Conservation (phyloP, 1,284 basidiomycete genomes). For the Porogramme epimiltina region DNA sequence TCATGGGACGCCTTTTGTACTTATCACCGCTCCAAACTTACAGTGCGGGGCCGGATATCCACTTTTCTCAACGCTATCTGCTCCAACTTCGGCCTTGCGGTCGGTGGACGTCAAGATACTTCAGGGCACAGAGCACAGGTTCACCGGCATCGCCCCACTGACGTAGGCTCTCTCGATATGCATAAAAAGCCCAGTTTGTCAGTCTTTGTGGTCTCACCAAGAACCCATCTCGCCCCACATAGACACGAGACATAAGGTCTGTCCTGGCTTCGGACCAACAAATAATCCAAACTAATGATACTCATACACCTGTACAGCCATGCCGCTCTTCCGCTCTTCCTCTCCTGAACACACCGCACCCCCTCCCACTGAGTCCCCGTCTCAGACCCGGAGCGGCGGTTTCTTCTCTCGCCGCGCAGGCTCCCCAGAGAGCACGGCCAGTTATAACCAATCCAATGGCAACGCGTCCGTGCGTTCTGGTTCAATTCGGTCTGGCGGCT, state of each 20-base stretch:
- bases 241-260: too few relatives aligned
- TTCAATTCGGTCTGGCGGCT: constrained; percentile 21
- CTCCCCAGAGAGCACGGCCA: constrained; percentile 14
- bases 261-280: too few relatives aligned
- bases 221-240: not conserved
- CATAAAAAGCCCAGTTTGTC: constrained; percentile 8
- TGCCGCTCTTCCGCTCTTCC: constrained; percentile 24
- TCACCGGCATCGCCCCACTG: constrained; percentile 15
- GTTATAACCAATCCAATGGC: constrained; percentile 4
- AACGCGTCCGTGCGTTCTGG: constrained; percentile 14
- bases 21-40: too few relatives aligned
- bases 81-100: constrained; percentile 6
- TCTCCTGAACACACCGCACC: constrained; percentile 19
- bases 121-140: too few relatives aligned
- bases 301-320: constrained; percentile 1
- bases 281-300: not conserved
- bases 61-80: constrained; percentile 6
- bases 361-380: constrained; percentile 14
- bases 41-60: too few relatives aligned
- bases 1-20: too few relatives aligned
- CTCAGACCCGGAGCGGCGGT: constrained; percentile 17
- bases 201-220: not conserved
- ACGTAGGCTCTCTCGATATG: constrained; percentile 15
- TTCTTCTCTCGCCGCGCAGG: constrained; percentile 23
- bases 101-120: too few relatives aligned